These are phyloP conservation scores for Fagus sylvatica DNA, from an alignment of 306 rosid species.

Conservation along the genomic window DNA sequence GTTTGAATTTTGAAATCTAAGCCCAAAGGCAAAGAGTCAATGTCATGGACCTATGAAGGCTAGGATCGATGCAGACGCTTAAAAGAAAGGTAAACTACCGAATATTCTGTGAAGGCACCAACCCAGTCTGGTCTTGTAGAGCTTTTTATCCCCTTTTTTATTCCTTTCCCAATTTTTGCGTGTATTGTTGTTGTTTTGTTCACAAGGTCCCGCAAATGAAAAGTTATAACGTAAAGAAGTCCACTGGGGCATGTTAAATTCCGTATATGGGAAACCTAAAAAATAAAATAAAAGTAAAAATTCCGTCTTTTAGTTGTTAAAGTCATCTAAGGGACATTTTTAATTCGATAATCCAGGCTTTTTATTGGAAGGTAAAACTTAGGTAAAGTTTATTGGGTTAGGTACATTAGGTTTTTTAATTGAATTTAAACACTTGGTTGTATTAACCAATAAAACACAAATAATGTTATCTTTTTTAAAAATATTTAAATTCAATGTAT, in stretches of 20 bases:
- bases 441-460: no score
- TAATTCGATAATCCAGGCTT: not conserved
- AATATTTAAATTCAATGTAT: no score
- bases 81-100: not conserved
- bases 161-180: not conserved
- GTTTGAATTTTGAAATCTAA: no score
- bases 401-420: no score
- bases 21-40: not conserved
- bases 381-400: no score
- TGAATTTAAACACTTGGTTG: no score
- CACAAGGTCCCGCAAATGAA: not conserved
- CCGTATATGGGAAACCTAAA: no score
- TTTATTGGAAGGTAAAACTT: no score
- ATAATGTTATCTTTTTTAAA: no score
- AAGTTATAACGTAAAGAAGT: no score
- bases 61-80: not conserved
- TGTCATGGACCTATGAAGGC: not conserved
- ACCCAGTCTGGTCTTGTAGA: not conserved
- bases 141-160: not conserved
- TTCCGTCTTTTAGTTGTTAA: not conserved
- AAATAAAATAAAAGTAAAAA: not conserved
- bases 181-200: not conserved
- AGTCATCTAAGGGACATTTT: not conserved
- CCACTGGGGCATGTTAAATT: not conserved
- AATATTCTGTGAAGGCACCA: not conserved